Conservation (phyloP, 352 stramenopile species). For the Pythium periplocum region DNA sequence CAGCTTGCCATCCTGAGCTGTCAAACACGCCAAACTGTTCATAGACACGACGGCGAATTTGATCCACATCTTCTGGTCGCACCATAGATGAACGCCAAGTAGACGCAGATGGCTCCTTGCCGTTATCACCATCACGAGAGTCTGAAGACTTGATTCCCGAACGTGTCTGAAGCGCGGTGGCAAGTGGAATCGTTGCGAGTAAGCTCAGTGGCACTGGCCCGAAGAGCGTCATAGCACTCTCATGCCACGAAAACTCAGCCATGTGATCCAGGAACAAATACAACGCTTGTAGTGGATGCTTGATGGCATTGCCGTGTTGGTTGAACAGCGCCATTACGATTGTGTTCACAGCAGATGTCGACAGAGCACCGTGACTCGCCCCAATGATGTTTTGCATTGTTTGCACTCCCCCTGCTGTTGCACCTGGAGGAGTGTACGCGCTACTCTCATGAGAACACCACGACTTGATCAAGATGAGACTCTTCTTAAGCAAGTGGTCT, state of each 20-base stretch:
- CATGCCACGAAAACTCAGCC: slow-evolving; percentile 83
- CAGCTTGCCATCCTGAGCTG: not conserved
- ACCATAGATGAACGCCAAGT: slow-evolving; percentile 20
- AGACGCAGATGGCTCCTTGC: too few species aligned
- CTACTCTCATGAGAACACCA: slow-evolving; percentile 87
- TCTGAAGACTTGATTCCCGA: too few species aligned
- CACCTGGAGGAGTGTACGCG: slow-evolving; percentile 33
- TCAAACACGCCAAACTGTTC: slow-evolving; percentile 64
- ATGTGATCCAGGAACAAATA: slow-evolving; percentile 83
- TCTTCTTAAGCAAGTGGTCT: slow-evolving; percentile 86
- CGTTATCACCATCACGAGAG: too few species aligned
- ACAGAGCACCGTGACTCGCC: slow-evolving; percentile 70
- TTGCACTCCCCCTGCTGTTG: not conserved
- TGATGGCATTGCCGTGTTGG: slow-evolving; percentile 58
- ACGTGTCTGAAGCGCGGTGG: slow-evolving; percentile 16
- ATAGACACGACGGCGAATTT: slow-evolving; percentile 35
- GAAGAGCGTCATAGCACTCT: slow-evolving; percentile 74
- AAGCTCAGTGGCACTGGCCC: slow-evolving; percentile 54
- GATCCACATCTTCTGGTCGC: slow-evolving; percentile 37
- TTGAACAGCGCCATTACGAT: slow-evolving; percentile 90
- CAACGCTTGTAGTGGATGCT: slow-evolving; percentile 77
- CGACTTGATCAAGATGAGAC: slow-evolving; percentile 85
- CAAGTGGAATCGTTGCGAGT: slow-evolving; percentile 37
- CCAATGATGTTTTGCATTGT: slow-evolving; percentile 56
- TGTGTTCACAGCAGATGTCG: slow-evolving; percentile 85